phyloP scores from a whole-genome alignment of 805 yeast genomes.

The Saturnispora silvae region DNA sequence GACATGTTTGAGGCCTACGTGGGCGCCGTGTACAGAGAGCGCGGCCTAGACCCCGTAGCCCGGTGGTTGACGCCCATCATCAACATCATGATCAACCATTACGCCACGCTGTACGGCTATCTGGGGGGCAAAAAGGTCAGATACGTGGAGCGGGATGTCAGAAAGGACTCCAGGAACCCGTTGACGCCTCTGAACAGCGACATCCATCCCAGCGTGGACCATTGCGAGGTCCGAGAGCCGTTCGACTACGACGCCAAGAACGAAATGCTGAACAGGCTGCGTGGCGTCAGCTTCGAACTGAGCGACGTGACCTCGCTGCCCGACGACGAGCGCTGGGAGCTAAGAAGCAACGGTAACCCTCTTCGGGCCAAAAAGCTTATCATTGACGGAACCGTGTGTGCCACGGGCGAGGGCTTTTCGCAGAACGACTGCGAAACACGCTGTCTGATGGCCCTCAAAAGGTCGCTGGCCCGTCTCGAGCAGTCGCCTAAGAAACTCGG shows the following conservation, averaged over 20 bases:
- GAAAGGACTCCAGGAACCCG: background rate
- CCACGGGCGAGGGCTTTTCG: slow-evolving; percentile 6
- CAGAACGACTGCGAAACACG: background rate
- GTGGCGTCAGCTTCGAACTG: background rate
- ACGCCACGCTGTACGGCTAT: slow-evolving; percentile 1
- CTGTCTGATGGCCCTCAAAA: slow-evolving; percentile 2
- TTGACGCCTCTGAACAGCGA: background rate
- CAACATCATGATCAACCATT: background rate
- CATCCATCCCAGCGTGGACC: background rate
- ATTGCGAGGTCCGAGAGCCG: background rate
- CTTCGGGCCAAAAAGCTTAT: background rate
- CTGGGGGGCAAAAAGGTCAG: background rate
- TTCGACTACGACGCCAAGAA: background rate
- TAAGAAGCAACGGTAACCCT: slow-evolving; percentile 1
- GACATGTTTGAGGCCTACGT: slow-evolving; percentile 7
- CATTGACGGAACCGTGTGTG: slow-evolving; percentile 3
- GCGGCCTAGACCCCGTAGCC: background rate
- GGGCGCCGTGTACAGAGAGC: slow-evolving; percentile 4
- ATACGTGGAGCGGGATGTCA: background rate
- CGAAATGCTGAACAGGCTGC: background rate
- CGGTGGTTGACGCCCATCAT: slow-evolving; percentile 1
- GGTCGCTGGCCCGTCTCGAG: background rate
- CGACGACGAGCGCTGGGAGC: background rate
- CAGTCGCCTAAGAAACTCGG: background rate
- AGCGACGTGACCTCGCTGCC: background rate